Evolutionary conservation across 2,329 filamentous ascomycete genomes (phyloP), one percentile per base, ranked within the genome.

Genomic region (Geosmithia putterillii): DNA sequence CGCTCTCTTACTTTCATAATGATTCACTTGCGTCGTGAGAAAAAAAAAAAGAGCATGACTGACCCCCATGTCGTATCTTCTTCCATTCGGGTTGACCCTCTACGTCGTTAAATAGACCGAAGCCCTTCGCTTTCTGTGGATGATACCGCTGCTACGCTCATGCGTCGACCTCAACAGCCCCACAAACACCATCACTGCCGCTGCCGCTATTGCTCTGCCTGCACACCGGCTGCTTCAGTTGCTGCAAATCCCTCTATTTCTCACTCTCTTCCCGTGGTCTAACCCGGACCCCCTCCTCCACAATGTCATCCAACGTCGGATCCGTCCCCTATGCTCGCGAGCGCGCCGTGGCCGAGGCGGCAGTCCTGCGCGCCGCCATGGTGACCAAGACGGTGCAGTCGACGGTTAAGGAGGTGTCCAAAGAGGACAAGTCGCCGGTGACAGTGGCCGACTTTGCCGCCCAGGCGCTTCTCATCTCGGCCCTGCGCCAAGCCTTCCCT

Each of bases 381-480:
- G 64, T 81, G 34, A 81, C 77, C 17, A 78, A 79, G 53, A 52
- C 49, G 25, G 55, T 64, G 19, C 59, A 59, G 36, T 54, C 54
- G 54, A 61, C 46, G 57, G 78, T 51, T 61, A 64, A 63, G 44
- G 66, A 64, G 19, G 62, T 78, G 42, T 66, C 71, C 52, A 81
- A 81, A 54, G 64, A 63, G 44, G 77, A 81, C 54, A 61, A 66
- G 41, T 72, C 70, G 0, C 77, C 77, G 20, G 78, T 82, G 42
- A 81, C 78, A 1, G 69, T 78, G 34, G 76, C 75, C 46, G 77
- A 81, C 54, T 80, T 81, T 52, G 76, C 74, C 36, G 71, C 74
- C 2, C 77, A 82, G 55, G 76, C 76, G 9, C 62, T 81, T 32
- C 66, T 82, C 50, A 79, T 79, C 51, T 64, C 63, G 44, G 69